Percentiles rank a stretch among this genome's conserved stretches.
phyloP scores from a whole-genome alignment of 1,284 basidiomycete genomes.

The Phaffia rhodozyma region DNA sequence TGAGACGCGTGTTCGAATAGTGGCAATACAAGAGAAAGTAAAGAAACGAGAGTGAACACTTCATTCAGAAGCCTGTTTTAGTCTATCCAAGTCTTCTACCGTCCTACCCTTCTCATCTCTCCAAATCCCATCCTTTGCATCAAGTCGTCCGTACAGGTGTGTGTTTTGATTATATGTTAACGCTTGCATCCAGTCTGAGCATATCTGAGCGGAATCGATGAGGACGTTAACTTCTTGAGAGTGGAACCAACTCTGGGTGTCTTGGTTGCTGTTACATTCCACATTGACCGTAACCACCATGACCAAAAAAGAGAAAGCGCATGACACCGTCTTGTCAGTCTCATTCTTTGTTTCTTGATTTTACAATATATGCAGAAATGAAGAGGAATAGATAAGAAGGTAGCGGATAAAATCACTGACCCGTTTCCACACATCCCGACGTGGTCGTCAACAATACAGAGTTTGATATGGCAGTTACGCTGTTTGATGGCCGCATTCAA shows the following conservation, averaged over 20 bases:
- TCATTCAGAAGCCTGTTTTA: conserved; percentile 15
- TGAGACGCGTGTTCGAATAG: too few relatives aligned
- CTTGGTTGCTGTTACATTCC: conserved; percentile 28
- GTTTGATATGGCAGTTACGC: conserved; percentile 65
- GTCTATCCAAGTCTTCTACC: conserved; percentile 33
- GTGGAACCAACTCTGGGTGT: conserved; percentile 49
- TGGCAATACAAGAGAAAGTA: too few relatives aligned
- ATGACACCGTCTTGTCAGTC: not conserved
- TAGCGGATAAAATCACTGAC: conserved; percentile 36
- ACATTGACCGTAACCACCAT: conserved; percentile 4
- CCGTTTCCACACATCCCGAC: conserved; percentile 42
- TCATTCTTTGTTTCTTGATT: conserved; percentile 16
- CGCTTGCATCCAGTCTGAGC: conserved; percentile 52
- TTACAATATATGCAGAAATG: conserved; percentile 30
- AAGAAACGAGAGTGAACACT: too few relatives aligned
- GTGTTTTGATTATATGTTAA: conserved; percentile 60
- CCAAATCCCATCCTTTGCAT: conserved; percentile 54
- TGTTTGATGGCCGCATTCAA: conserved; percentile 59
- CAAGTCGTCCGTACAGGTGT: conserved; percentile 48
- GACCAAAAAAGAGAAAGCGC: not conserved
- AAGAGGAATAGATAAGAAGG: not conserved
- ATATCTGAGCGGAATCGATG: conserved; percentile 51
- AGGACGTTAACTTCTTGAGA: conserved; percentile 65
- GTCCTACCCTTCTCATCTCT: conserved; percentile 45
- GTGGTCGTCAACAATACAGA: conserved; percentile 58